Base-by-base conservation (phyloP, 352 stramenopile genomes). In the Elongisporangium undulatum region DNA sequence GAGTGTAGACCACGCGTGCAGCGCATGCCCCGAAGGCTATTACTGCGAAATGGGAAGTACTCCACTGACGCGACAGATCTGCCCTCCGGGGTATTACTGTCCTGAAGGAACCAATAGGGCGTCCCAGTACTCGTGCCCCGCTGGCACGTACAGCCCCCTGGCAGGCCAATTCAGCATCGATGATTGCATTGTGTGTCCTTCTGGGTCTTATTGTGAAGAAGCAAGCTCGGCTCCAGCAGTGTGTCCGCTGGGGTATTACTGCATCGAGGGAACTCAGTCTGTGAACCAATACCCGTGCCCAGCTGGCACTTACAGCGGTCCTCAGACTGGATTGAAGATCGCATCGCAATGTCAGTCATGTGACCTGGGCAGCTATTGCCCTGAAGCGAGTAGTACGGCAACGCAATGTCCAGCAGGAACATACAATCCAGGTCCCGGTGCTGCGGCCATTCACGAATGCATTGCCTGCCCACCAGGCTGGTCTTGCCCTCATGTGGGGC, bases 241-340 rank as follows among this genome's bases (percentile, higher is more conserved):
- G 1, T 97, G 91, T 61, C 82, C 89, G 1, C 66, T 70, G 9
- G 93, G 93, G 3, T 88, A 93, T 53, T 98, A 85, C 56, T 98
- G 93, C 52, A 61, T 79, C 0, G 69, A 82, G 51, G 81, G 85
- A 15, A 97, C 90, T 6, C 53, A 61, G 12, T 71, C 74, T 7
- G 59, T 62, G 0, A 77, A 84, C 13, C 75, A 96, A 58, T 95
- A 88, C 61, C 90, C 90, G 0, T 98, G 93, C 67, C 80, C 89
- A 29, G 76, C 82, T 0, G 94, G 93, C 9, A 95, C 88, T 0
- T 98, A 93, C 61, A 91, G 83, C 51, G 80, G 80, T 0, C 68
- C 68, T 3, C 62, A 79, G 16, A 93, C 82, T 2, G 77, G 75
- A 12, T 58, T 91, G 23, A 69, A 53, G 2, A 59, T 74, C 10